Percentiles rank a stretch among this genome's conserved stretches.
Conservation (phyloP, 352 stramenopile genomes). For the Globisporangium camurandrum region DNA sequence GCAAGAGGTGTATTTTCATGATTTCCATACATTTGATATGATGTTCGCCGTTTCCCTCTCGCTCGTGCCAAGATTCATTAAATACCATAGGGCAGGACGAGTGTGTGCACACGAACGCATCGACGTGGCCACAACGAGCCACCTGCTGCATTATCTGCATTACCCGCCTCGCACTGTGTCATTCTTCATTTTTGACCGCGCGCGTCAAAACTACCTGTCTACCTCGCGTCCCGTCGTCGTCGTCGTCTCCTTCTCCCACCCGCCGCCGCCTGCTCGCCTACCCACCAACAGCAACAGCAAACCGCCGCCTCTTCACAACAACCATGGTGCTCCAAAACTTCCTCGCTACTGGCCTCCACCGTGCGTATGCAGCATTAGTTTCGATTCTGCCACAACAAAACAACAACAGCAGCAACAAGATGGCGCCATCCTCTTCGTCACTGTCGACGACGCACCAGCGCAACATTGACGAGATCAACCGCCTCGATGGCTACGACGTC, state of each 20-base stretch:
- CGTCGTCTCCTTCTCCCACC: neutral
- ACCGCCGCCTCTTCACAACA: too few species aligned
- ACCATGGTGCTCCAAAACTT: conserved; percentile 15
- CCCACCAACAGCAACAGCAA: too few species aligned
- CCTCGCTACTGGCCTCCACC: conserved; percentile 4
- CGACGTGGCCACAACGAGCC: too few species aligned
- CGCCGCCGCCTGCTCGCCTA: conserved; percentile 2
- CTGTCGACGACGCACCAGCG: conserved; percentile 51
- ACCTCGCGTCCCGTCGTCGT: neutral
- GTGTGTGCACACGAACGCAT: too few species aligned
- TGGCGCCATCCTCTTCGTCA: neutral
- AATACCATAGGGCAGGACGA: too few species aligned
- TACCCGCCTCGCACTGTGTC: too few species aligned
- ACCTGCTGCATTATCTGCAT: too few species aligned
- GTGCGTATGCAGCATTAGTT: conserved; percentile 11
- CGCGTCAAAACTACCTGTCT: conserved; percentile 7
- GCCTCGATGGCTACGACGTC: conserved; percentile 91
- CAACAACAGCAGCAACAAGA: conserved; percentile 8
- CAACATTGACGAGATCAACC: conserved; percentile 85
- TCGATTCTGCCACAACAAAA: conserved; percentile 3
- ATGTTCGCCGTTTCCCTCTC: neutral
- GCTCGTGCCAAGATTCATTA: too few species aligned
- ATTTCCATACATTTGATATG: too few species aligned
- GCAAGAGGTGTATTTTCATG: too few species aligned
- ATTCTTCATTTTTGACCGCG: conserved; percentile 14